Conservation (phyloP, 2,329 filamentous ascomycete species). For the Fusarium albosuccineum region DNA sequence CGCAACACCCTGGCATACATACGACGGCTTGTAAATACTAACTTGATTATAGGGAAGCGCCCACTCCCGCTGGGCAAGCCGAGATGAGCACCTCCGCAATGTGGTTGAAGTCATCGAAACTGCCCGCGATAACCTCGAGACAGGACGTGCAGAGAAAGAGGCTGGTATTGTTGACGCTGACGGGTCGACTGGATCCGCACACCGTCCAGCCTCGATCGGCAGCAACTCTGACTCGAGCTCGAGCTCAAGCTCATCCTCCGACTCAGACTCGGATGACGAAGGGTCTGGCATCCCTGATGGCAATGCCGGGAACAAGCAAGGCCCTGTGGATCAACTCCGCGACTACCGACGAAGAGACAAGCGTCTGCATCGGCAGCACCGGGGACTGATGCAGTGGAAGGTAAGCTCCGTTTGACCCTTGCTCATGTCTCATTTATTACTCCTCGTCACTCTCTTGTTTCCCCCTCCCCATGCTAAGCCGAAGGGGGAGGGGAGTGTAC, state of each 20-base stretch:
- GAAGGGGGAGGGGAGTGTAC: slow-evolving; percentile 10
- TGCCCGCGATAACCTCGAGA: slow-evolving; percentile 52
- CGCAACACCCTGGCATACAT: neutral
- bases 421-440: neutral
- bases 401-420: slow-evolving; percentile 42
- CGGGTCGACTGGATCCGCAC: slow-evolving; percentile 1
- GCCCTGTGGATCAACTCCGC: slow-evolving; percentile 62
- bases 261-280: slow-evolving; percentile 50
- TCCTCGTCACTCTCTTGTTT: slow-evolving; percentile 18
- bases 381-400: slow-evolving; percentile 81
- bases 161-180: slow-evolving; percentile 53
- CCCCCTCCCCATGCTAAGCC: slow-evolving; percentile 6
- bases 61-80: slow-evolving; percentile 53
- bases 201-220: slow-evolving; percentile 34
- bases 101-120: slow-evolving; percentile 63
- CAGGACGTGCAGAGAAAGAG: slow-evolving; percentile 50
- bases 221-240: slow-evolving; percentile 46
- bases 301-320: slow-evolving; percentile 57
- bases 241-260: slow-evolving; percentile 48
- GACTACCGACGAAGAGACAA: slow-evolving; percentile 72
- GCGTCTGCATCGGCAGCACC: slow-evolving; percentile 73
- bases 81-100: slow-evolving; percentile 52
- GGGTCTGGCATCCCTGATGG: slow-evolving; percentile 49
- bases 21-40: slow-evolving; percentile 6
- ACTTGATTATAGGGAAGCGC: slow-evolving; percentile 49